Conservation (phyloP, 805 yeast species). For the Candida mattraensis region DNA sequence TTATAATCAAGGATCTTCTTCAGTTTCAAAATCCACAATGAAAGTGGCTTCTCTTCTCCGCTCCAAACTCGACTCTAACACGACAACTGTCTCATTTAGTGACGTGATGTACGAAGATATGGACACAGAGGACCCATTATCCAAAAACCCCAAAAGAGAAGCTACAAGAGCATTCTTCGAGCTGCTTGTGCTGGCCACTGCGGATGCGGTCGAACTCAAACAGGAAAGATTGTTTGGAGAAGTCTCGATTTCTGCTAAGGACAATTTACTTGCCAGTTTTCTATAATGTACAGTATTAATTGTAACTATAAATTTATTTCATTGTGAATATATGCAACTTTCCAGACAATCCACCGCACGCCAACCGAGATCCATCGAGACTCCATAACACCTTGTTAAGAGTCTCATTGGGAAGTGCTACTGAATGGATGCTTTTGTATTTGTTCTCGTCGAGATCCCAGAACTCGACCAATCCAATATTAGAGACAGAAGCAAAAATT, state of each 20-base stretch:
- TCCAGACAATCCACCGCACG: conserved; percentile 30
- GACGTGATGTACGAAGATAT: conserved; percentile 43
- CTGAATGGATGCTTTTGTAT: conserved; percentile 25
- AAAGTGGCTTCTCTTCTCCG: conserved; percentile 53
- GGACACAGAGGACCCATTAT: conserved; percentile 33
- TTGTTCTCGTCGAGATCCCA: conserved; percentile 37
- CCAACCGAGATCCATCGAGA: conserved; percentile 8
- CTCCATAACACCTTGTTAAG: conserved; percentile 20
- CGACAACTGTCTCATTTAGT: conserved; percentile 32
- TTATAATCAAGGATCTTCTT: conserved; percentile 20
- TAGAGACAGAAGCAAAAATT: conserved; percentile 17
- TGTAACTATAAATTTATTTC: neutral
- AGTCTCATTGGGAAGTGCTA: conserved; percentile 24
- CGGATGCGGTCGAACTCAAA: conserved; percentile 62
- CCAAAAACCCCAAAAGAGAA: conserved; percentile 47
- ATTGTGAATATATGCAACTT: conserved; percentile 12
- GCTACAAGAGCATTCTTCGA: conserved; percentile 81
- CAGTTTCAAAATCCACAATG: conserved; percentile 49
- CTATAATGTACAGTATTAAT: conserved; percentile 11
- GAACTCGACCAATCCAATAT: conserved; percentile 22
- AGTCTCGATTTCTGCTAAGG: conserved; percentile 42
- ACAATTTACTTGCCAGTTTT: conserved; percentile 17
- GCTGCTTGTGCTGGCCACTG: conserved; percentile 75
- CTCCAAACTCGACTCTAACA: conserved; percentile 26
- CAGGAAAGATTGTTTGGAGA: conserved; percentile 64